Evolutionary conservation across 1,284 basidiomycete genomes (phyloP).

Genomic region (Boletellus sp.): DNA sequence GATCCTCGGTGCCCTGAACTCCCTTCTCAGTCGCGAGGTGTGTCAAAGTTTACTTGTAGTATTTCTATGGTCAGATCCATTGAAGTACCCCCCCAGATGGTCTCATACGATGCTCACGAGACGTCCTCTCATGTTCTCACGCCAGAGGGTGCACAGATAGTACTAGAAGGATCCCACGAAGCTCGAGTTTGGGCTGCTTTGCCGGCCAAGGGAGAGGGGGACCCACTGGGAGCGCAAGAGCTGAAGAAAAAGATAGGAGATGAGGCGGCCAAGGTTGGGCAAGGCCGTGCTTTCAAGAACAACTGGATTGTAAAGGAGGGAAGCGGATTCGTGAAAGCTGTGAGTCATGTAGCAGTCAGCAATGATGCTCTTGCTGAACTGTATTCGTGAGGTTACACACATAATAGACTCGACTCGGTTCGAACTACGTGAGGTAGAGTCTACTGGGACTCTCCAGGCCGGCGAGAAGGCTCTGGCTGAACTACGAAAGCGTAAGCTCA

Average conservation of each 20-base stretch:
- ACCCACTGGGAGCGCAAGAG: slow-evolving; percentile 61
- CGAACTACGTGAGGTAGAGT: slow-evolving; percentile 75
- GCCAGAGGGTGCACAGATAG: slow-evolving; percentile 78
- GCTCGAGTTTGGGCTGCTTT: slow-evolving; percentile 88
- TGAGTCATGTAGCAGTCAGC: slow-evolving; percentile 39
- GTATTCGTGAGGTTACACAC: slow-evolving; percentile 44
- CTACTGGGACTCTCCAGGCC: slow-evolving; percentile 63
- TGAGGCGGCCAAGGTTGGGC: slow-evolving; percentile 86
- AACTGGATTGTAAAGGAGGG: slow-evolving; percentile 96
- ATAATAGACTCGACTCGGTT: slow-evolving; percentile 74
- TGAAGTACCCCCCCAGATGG: slow-evolving; percentile 63
- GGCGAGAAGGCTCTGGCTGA: slow-evolving; percentile 84
- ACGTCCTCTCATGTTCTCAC: slow-evolving; percentile 71
- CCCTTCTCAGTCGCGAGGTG: slow-evolving; percentile 82
- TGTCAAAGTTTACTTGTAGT: slow-evolving; percentile 26
- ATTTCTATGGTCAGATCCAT: slow-evolving; percentile 8
- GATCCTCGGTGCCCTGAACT: slow-evolving; percentile 87
- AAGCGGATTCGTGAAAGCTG: slow-evolving; percentile 81
- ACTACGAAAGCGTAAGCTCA: slow-evolving; percentile 89
- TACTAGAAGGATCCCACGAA: slow-evolving; percentile 86
- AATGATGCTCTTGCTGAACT: background rate
- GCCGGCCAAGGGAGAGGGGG: slow-evolving; percentile 65
- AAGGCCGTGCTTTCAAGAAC: slow-evolving; percentile 95
- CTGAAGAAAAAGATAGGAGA: slow-evolving; percentile 77
- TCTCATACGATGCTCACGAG: slow-evolving; percentile 79